Evolutionary conservation across 306 rosid species (phyloP).

Genomic region (Cicer cuneatum): DNA sequence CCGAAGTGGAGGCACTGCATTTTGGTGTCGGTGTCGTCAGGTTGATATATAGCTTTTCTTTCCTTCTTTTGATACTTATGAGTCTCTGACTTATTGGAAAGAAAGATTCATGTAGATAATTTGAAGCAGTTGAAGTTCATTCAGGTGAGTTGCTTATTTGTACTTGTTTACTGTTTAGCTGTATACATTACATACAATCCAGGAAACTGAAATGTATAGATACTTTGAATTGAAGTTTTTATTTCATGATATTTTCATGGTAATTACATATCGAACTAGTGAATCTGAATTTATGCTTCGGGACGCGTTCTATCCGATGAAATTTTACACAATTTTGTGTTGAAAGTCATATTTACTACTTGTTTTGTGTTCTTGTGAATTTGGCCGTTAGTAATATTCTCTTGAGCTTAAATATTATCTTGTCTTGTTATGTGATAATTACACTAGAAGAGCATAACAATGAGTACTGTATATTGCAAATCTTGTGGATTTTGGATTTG

Average conservation of each 20-base stretch:
- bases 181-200: conserved; percentile 2
- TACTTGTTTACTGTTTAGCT: conserved; percentile 23
- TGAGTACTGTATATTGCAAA: background rate
- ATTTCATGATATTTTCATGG: conserved; percentile 18
- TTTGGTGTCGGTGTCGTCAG: conserved; percentile 83
- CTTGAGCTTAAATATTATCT: too few relatives aligned
- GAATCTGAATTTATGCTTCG: too few relatives aligned
- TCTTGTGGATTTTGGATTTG: background rate
- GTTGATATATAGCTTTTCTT: conserved; percentile 49
- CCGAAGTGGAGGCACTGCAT: conserved; percentile 88
- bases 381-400: too few relatives aligned
- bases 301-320: too few relatives aligned
- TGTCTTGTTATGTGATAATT: too few relatives aligned
- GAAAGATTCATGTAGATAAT: conserved; percentile 37
- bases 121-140: conserved; percentile 35
- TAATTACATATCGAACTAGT: too few relatives aligned
- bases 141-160: conserved; percentile 24
- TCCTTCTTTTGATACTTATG: background rate
- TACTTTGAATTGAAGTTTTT: conserved; percentile 18
- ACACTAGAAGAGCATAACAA: too few relatives aligned
- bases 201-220: conserved; percentile 16
- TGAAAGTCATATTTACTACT: too few relatives aligned
- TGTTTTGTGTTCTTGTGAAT: too few relatives aligned
- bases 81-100: conserved; percentile 31
- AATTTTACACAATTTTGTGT: too few relatives aligned